A percentile compares a stretch with the other conserved stretches of the same genome.
These are phyloP conservation scores for Arthrobotrys musiformis DNA, from an alignment of 2,329 filamentous ascomycete species.

Conservation along the genomic window DNA sequence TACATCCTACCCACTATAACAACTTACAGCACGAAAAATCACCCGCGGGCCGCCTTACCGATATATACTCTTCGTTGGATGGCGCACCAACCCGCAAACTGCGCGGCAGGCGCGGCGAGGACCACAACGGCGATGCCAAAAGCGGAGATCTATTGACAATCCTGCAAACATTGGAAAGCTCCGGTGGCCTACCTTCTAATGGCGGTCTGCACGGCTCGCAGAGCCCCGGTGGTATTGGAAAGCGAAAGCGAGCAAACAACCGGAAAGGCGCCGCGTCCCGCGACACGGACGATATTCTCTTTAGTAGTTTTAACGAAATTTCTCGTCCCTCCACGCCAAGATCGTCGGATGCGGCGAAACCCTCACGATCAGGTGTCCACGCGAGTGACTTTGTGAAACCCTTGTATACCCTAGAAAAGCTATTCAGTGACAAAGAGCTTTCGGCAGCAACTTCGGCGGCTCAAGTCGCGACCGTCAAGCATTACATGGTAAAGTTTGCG, in stretches of 20 bases:
- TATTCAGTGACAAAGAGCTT: conserved; percentile 54
- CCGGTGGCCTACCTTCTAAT: conserved; percentile 37
- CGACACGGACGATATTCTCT: conserved; percentile 39
- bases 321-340: conserved; percentile 53
- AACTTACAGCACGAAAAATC: conserved; percentile 44
- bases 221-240: conserved; percentile 55
- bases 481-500: conserved; percentile 28
- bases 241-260: conserved; percentile 56
- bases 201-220: conserved; percentile 40
- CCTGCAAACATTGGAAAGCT: conserved; percentile 43
- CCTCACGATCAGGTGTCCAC: conserved; percentile 41
- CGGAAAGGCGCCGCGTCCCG: conserved; percentile 38
- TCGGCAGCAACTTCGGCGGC: conserved; percentile 36
- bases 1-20: conserved; percentile 40
- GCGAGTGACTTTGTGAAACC: conserved; percentile 52
- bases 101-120: conserved; percentile 49
- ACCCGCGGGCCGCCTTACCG: conserved; percentile 41
- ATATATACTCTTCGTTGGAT: conserved; percentile 48
- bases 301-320: conserved; percentile 41
- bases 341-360: conserved; percentile 29
- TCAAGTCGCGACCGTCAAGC: conserved; percentile 41
- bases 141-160: conserved; percentile 45
- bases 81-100: conserved; percentile 45
- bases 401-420: conserved; percentile 52
- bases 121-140: conserved; percentile 36